phyloP scores from a whole-genome alignment of 2,329 filamentous ascomycete genomes.

The Passalora sequoiae region DNA sequence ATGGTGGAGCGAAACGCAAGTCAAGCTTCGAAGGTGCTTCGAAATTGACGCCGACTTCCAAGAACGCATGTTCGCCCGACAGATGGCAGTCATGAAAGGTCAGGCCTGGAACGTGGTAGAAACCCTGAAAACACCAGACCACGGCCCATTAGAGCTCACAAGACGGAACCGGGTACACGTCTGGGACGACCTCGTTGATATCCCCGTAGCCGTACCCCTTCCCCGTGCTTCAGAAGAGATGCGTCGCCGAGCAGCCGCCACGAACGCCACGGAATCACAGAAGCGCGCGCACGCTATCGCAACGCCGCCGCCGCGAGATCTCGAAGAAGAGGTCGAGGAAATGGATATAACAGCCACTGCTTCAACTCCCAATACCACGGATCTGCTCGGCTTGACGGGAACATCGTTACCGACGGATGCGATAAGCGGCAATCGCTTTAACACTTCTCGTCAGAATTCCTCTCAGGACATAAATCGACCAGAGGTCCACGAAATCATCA shows the following conservation, averaged over 20 bases:
- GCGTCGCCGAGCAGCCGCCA: slow-evolving; percentile 52
- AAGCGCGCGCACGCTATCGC: slow-evolving; percentile 18
- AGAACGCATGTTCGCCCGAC: slow-evolving; percentile 97
- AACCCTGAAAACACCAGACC: slow-evolving; percentile 85
- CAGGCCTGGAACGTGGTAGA: slow-evolving; percentile 99
- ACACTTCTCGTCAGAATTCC: slow-evolving; percentile 44
- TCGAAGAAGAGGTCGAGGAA: slow-evolving; percentile 72
- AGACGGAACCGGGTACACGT: slow-evolving; percentile 86
- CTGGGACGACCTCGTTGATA: slow-evolving; percentile 96
- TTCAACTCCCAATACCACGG: slow-evolving; percentile 46
- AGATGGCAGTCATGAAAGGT: slow-evolving; percentile 98
- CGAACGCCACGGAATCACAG: slow-evolving; percentile 15
- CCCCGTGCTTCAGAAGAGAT: slow-evolving; percentile 79
- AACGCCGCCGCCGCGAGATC: slow-evolving; percentile 16
- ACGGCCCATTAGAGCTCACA: slow-evolving; percentile 89
- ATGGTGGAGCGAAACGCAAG: slow-evolving; percentile 95
- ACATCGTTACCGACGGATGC: slow-evolving; percentile 34
- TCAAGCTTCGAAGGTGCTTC: slow-evolving; percentile 80
- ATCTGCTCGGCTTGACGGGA: slow-evolving; percentile 61
- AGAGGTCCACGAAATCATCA: slow-evolving; percentile 22
- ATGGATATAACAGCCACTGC: slow-evolving; percentile 77
- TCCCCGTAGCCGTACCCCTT: slow-evolving; percentile 89
- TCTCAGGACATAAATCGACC: slow-evolving; percentile 35
- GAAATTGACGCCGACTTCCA: slow-evolving; percentile 92
- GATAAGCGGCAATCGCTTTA: slow-evolving; percentile 45